Conservation (phyloP, 768 basidiomycete species). For the Suillus discolor region DNA sequence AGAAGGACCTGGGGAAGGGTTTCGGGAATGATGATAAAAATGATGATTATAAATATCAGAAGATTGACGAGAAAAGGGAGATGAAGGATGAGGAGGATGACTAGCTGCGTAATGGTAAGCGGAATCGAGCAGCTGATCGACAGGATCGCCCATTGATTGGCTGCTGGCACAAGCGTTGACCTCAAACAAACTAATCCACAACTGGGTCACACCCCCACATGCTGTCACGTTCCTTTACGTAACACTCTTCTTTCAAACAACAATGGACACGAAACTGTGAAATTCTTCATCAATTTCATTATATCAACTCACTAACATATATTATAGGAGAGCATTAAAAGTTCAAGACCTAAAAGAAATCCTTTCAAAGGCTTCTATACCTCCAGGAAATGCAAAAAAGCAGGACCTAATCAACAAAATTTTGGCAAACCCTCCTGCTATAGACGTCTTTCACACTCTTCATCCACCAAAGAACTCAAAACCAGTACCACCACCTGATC, state of each 20-base stretch:
- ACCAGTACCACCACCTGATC: constrained; percentile 13
- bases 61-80: constrained; percentile 22
- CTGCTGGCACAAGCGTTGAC: constrained; percentile 33
- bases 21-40: constrained; percentile 29
- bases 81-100: constrained; percentile 23
- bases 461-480: constrained; percentile 30
- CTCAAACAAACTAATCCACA: constrained; percentile 24
- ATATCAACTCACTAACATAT: constrained; percentile 3
- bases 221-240: constrained; percentile 17
- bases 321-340: constrained; percentile 59
- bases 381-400: constrained; percentile 64
- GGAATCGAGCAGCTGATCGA: constrained; percentile 63
- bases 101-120: constrained; percentile 37
- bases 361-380: constrained; percentile 51
- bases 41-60: constrained; percentile 23
- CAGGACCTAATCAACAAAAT: constrained; percentile 67
- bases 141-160: constrained; percentile 59
- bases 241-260: constrained; percentile 20
- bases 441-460: constrained; percentile 48
- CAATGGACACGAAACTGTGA: constrained; percentile 44
- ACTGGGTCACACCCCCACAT: constrained; percentile 16
- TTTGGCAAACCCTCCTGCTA: constrained; percentile 50
- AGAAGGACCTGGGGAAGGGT: constrained; percentile 34
- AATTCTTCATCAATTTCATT: not conserved
- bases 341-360: constrained; percentile 71